These are phyloP conservation scores for Ceratobasidium sp. DNA, from an alignment of 1,284 basidiomycete genomes.

Conservation along the genomic window DNA sequence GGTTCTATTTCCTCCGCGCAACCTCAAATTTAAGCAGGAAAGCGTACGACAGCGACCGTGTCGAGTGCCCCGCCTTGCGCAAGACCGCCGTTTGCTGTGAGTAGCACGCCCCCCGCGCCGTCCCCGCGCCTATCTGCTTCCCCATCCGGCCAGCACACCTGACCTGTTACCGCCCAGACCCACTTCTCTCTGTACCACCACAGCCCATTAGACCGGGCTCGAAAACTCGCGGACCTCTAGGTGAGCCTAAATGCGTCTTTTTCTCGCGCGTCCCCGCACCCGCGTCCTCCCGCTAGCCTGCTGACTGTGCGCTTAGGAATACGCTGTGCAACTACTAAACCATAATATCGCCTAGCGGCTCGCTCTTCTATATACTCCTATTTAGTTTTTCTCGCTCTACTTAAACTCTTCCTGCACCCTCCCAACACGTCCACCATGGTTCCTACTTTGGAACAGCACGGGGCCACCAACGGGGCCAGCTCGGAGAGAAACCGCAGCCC, in stretches of 20 bases:
- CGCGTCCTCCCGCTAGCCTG: neutral
- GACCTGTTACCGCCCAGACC: neutral
- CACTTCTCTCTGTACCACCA: constrained; percentile 34
- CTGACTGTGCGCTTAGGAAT: constrained; percentile 9
- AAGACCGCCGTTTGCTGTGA: too few species aligned
- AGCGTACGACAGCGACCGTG: neutral
- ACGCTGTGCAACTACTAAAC: constrained; percentile 10
- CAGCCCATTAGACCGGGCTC: constrained; percentile 8
- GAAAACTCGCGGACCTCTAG: constrained; percentile 17
- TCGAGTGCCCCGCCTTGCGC: constrained; percentile 26
- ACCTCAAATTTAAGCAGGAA: constrained; percentile 31
- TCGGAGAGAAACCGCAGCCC: constrained; percentile 80
- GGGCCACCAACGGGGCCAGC: constrained; percentile 19
- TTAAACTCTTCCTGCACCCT: neutral
- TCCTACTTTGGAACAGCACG: constrained; percentile 33
- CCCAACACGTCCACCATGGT: constrained; percentile 18
- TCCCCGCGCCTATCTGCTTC: neutral
- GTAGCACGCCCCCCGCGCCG: too few species aligned
- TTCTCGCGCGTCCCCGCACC: neutral
- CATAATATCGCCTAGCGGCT: constrained; percentile 3
- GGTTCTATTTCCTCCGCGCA: constrained; percentile 22
- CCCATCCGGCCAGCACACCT: constrained; percentile 13
- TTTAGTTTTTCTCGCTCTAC: neutral
- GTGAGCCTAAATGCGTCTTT: constrained; percentile 16
- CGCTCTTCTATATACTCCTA: neutral